A percentile compares a stretch with the other conserved stretches of the same genome.
Conservation (phyloP, 208 protist genomes). For the Trypanosoma caninum region DNA sequence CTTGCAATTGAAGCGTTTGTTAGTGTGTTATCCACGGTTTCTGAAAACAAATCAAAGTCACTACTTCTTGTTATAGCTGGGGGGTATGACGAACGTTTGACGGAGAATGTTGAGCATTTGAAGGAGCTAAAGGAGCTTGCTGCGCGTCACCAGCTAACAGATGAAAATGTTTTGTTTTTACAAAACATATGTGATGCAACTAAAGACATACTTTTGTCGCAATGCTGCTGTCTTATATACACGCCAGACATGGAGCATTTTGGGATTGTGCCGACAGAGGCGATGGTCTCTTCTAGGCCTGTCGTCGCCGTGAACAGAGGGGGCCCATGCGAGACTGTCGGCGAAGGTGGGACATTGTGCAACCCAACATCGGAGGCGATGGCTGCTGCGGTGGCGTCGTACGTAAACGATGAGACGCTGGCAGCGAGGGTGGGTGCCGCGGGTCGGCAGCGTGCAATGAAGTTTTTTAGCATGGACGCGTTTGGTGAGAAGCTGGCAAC, state of each 20-base stretch:
- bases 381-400: conserved; percentile 45
- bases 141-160: conserved; percentile 17
- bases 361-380: conserved; percentile 56
- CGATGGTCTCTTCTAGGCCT: conserved; percentile 66
- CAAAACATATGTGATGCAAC: conserved; percentile 74
- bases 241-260: conserved; percentile 95
- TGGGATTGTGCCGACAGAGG: conserved; percentile 92
- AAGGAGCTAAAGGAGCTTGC: conserved; percentile 65
- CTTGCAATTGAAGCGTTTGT: conserved; percentile 89
- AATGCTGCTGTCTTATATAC: conserved; percentile 87
- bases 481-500: conserved; percentile 56
- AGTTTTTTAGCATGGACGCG: conserved; percentile 43
- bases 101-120: conserved; percentile 82
- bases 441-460: conserved; percentile 32
- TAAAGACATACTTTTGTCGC: conserved; percentile 63
- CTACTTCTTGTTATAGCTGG: conserved; percentile 82
- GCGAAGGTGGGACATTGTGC: conserved; percentile 51
- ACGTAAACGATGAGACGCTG: conserved; percentile 29
- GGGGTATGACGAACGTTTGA: conserved; percentile 70
- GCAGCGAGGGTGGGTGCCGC: conserved; percentile 36
- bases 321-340: conserved; percentile 93
- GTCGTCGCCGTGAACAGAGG: conserved; percentile 92
- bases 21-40: conserved; percentile 19
- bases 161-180: conserved; percentile 70
- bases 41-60: background rate